Base-by-base conservation (phyloP, 2,329 filamentous ascomycete species). In the Fusarium duplospermum region DNA sequence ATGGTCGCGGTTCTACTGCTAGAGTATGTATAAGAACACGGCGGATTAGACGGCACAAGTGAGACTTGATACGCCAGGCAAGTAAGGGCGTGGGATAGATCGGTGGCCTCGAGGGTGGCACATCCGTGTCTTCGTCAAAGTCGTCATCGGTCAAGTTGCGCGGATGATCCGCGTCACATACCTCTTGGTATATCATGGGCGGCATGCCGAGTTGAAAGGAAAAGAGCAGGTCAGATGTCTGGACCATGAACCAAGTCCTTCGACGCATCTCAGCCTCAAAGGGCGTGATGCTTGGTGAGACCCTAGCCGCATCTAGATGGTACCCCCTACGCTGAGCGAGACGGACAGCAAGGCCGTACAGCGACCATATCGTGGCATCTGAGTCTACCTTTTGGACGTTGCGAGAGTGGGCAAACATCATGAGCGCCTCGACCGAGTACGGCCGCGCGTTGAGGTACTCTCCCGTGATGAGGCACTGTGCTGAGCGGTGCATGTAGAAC, bases 131-230 rank as follows among this genome's bases (percentile, higher is more conserved):
- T 75, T 88, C 86, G 72, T 87, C 86, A 72, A 89, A 88, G 74
- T 89, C 88, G 14, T 85, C 82, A 69, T 89, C 87, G 59, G 79
- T 81, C 9, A 88, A 79, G 73, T 88, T 88, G 9, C 82, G 79
- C 10, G 87, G 87, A 20, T 84, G 80, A 11, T 80, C 82, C 2
- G 84, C 86, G 73, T 88, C 87, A 73, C 83, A 86, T 35, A 85
- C 83, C 16, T 84, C 83, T n/a, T 86, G 82, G 59, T 85, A 82
- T 57, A 88, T 82, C 64, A 86, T 85, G n/a, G 85, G 81, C 2
- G 88, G 87, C 76, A 89, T 84, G 10, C 87, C 87, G n/a, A 87
- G 84, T 77, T 89, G 86, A 68, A 86, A 87, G 1, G 86, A 87
- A 54, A 87, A 84, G 4, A 88, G 72, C 6, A 86, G 78, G 72